Evolutionary conservation across 129 eudicot species (phyloP).

Genomic region (Helianthus tuberosus): DNA sequence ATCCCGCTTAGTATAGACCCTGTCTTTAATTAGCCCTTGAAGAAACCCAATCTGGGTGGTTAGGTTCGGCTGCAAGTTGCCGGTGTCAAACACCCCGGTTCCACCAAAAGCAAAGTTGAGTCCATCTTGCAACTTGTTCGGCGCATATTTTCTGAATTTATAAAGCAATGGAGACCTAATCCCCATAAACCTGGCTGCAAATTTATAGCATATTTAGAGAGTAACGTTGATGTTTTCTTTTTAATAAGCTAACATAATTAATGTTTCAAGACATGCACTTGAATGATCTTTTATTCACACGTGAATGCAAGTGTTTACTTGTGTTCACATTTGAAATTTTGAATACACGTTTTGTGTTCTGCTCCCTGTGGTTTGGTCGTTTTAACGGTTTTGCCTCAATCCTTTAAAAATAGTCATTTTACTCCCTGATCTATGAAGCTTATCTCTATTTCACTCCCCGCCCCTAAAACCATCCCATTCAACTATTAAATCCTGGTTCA

Average conservation of each 20-base stretch:
- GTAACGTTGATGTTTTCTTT: not conserved
- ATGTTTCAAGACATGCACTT: too few relatives aligned
- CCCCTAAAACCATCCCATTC: too few relatives aligned
- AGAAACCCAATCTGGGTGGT: constrained; percentile 67
- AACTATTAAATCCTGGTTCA: too few relatives aligned
- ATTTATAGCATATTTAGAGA: constrained; percentile 3
- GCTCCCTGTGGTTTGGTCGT: too few relatives aligned
- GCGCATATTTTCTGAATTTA: constrained; percentile 45
- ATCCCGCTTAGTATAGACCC: constrained; percentile 49
- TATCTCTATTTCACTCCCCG: too few relatives aligned
- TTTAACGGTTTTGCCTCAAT: too few relatives aligned
- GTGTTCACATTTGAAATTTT: too few relatives aligned
- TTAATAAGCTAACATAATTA: not conserved
- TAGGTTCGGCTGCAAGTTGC: constrained; percentile 63
- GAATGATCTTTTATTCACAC: too few relatives aligned
- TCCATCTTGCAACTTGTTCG: constrained; percentile 36
- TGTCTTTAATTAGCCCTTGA: constrained; percentile 38
- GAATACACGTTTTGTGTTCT: too few relatives aligned
- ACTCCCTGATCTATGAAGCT: too few relatives aligned
- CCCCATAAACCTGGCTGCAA: constrained; percentile 65
- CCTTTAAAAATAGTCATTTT: too few relatives aligned
- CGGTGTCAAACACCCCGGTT: constrained; percentile 74
- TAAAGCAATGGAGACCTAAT: constrained; percentile 68
- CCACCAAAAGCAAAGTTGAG: constrained; percentile 85
- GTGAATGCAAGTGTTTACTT: too few relatives aligned